A percentile compares a stretch with the other conserved stretches of the same genome.
phyloP scores from a whole-genome alignment of 768 basidiomycete genomes.

The Cyathus striatus region DNA sequence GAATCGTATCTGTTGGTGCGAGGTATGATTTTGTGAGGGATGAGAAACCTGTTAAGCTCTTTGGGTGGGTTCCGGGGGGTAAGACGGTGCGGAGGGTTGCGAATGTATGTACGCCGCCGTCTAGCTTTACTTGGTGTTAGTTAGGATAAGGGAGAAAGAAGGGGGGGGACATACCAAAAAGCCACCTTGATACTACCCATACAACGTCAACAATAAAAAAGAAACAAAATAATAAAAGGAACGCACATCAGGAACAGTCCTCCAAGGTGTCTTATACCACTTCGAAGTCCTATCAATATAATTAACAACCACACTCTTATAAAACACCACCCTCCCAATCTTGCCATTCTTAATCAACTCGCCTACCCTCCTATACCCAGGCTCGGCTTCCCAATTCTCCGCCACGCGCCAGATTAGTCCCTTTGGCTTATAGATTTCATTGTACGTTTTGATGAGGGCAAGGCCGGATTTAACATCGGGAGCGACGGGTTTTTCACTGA shows the following conservation, averaged over 20 bases:
- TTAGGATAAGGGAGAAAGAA: constrained; percentile 1
- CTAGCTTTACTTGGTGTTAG: constrained; percentile 40
- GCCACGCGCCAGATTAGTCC: constrained; percentile 78
- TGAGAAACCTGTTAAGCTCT: constrained; percentile 62
- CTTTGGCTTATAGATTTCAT: constrained; percentile 56
- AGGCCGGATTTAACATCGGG: constrained; percentile 61
- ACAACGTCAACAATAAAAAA: constrained; percentile 4
- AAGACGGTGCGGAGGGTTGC: constrained; percentile 62
- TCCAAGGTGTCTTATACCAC: constrained; percentile 83
- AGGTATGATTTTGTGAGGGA: constrained; percentile 70
- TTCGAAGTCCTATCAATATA: constrained; percentile 58
- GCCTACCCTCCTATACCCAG: constrained; percentile 44
- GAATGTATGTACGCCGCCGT: constrained; percentile 77
- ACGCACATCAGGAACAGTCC: constrained; percentile 74
- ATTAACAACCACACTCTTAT: constrained; percentile 49
- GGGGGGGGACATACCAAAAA: constrained; percentile 56
- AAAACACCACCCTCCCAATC: constrained; percentile 70
- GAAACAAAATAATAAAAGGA: constrained; percentile 2
- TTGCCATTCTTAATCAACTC: constrained; percentile 49
- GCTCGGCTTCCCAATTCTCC: constrained; percentile 72
- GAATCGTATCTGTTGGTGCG: constrained; percentile 76
- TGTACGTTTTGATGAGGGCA: constrained; percentile 62
- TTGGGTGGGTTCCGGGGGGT: constrained; percentile 44
- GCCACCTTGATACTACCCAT: constrained; percentile 65
- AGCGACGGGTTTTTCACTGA: constrained; percentile 86